phyloP scores from a whole-genome alignment of 805 yeast species.

The Komagataella kurtzmanii region DNA sequence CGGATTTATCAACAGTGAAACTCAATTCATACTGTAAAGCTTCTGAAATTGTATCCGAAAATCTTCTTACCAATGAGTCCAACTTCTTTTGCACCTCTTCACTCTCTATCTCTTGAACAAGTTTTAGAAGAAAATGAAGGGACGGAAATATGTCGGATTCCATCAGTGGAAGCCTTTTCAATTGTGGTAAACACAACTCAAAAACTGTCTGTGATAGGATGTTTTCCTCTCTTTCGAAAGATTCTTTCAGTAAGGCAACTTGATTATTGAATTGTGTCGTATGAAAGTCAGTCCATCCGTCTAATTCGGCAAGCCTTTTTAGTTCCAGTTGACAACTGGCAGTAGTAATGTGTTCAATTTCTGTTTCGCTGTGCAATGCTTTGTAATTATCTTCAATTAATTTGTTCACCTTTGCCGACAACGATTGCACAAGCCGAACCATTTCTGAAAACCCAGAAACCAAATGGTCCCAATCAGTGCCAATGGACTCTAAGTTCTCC shows the following conservation, averaged over 20 bases:
- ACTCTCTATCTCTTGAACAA: not conserved
- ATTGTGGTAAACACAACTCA: not conserved
- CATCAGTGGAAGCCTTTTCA: not conserved
- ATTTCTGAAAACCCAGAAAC: slow-evolving; percentile 10
- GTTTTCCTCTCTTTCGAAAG: slow-evolving; percentile 29
- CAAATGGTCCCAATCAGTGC: slow-evolving; percentile 7
- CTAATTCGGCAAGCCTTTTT: slow-evolving; percentile 34
- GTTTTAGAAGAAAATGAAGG: not conserved
- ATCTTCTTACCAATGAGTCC: not conserved
- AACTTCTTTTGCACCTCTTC: not conserved
- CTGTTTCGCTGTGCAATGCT: slow-evolving; percentile 32
- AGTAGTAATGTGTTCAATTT: slow-evolving; percentile 35
- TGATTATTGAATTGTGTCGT: slow-evolving; percentile 25
- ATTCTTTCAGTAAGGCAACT: slow-evolving; percentile 28
- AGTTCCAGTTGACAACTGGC: slow-evolving; percentile 32
- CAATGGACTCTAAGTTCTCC: slow-evolving; percentile 8
- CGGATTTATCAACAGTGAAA: not conserved
- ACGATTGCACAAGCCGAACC: slow-evolving; percentile 13
- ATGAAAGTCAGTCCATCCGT: slow-evolving; percentile 40
- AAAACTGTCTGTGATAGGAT: not conserved
- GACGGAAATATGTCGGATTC: not conserved
- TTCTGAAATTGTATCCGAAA: not conserved
- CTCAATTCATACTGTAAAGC: not conserved
- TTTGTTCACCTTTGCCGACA: slow-evolving; percentile 19
- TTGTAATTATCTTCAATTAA: slow-evolving; percentile 41